Conservation (phyloP, 2,329 filamentous ascomycete species). For the Talaromyces pinophilus region DNA sequence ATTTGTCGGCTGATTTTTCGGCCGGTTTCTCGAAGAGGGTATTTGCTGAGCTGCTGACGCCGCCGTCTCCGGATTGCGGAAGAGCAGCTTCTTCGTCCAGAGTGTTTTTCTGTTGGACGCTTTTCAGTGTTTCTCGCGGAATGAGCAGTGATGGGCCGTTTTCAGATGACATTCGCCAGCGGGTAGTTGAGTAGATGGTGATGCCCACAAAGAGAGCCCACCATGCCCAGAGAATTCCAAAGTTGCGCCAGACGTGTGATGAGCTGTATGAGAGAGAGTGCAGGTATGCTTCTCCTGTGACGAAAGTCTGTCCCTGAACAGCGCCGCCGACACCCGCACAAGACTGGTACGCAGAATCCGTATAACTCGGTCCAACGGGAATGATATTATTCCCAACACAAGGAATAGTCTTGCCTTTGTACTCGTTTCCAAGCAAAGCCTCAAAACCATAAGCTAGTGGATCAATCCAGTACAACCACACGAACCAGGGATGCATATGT, state of each 20-base stretch:
- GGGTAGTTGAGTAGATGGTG: slow-evolving; percentile 59
- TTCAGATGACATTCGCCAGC: slow-evolving; percentile 58
- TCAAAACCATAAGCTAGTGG: slow-evolving; percentile 44
- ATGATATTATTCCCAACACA: slow-evolving; percentile 41
- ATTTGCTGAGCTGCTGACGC: slow-evolving; percentile 19
- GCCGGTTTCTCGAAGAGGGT: background rate
- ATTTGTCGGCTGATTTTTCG: slow-evolving; percentile 18
- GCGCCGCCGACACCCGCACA: slow-evolving; percentile 63
- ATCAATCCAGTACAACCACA: slow-evolving; percentile 47
- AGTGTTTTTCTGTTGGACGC: slow-evolving; percentile 32
- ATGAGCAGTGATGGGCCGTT: slow-evolving; percentile 60
- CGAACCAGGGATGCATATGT: slow-evolving; percentile 57
- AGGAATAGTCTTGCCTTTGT: slow-evolving; percentile 38
- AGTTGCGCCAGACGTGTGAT: slow-evolving; percentile 60
- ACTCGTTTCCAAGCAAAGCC: slow-evolving; percentile 41
- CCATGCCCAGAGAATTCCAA: slow-evolving; percentile 64
- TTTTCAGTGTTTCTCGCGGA: slow-evolving; percentile 59
- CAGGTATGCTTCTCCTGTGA: slow-evolving; percentile 63
- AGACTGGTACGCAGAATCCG: slow-evolving; percentile 32
- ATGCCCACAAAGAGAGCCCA: slow-evolving; percentile 61
- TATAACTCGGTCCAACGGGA: slow-evolving; percentile 34
- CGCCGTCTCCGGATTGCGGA: slow-evolving; percentile 34
- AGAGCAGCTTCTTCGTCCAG: slow-evolving; percentile 30
- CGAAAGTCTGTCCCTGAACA: slow-evolving; percentile 47
- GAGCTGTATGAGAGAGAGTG: slow-evolving; percentile 56